These are phyloP conservation scores for Aspergillus novofumigatus DNA, from an alignment of 2,329 filamentous ascomycete species.

Conservation along the genomic window DNA sequence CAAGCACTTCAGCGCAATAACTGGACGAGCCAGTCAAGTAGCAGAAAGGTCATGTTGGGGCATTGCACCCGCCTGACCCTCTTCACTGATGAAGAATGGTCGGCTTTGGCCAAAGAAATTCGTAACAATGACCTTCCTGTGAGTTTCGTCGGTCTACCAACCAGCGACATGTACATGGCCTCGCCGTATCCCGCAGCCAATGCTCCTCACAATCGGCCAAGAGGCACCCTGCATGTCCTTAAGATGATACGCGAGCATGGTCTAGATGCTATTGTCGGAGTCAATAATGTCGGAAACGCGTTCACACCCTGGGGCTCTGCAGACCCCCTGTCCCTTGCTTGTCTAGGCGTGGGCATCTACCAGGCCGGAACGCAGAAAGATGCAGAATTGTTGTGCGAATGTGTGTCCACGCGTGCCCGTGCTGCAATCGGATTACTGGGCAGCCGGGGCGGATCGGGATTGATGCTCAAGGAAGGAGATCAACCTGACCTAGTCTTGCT, in stretches of 20 bases:
- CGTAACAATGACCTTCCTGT: constrained; percentile 50
- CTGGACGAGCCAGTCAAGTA: constrained; percentile 46
- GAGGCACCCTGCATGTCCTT: constrained; percentile 61
- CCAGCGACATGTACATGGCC: constrained; percentile 71
- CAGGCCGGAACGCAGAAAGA: constrained; percentile 60
- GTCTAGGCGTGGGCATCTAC: constrained; percentile 62
- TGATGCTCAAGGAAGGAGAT: constrained; percentile 10
- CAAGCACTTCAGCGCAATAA: constrained; percentile 44
- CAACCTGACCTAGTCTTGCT: constrained; percentile 22
- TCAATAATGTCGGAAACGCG: constrained; percentile 72
- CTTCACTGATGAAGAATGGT: constrained; percentile 50
- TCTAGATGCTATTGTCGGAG: constrained; percentile 58
- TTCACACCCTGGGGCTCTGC: constrained; percentile 67
- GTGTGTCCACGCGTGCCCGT: constrained; percentile 45
- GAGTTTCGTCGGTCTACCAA: constrained; percentile 65
- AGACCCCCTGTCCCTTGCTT: constrained; percentile 62
- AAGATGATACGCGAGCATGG: constrained; percentile 57
- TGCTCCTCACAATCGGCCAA: constrained; percentile 30
- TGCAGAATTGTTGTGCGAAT: constrained; percentile 55
- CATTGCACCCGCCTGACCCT: constrained; percentile 66
- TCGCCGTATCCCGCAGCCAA: constrained; percentile 32
- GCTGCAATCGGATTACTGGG: constrained; percentile 31
- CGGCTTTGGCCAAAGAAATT: constrained; percentile 46
- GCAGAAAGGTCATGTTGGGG: constrained; percentile 56
- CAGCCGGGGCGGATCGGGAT: not conserved